Conservation (phyloP, 202 grass and related monocot species). For the Tripidium arundinaceum region DNA sequence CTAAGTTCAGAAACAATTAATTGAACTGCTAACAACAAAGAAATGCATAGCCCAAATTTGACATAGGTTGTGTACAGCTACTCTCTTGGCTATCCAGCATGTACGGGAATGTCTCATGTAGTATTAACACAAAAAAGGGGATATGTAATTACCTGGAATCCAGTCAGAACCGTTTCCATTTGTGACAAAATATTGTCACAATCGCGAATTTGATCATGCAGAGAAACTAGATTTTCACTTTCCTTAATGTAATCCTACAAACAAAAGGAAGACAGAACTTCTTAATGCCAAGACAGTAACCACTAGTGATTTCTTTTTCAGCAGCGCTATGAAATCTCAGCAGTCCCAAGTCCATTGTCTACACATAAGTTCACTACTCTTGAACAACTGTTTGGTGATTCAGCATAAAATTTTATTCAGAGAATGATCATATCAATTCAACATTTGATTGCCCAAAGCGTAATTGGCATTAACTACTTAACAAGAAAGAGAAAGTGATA, state of each 20-base stretch:
- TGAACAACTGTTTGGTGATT: background rate
- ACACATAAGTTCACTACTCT: background rate
- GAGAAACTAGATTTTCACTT: constrained; percentile 80
- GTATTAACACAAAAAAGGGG: background rate
- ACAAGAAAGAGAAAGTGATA: background rate
- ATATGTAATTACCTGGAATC: constrained; percentile 83
- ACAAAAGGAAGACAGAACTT: background rate
- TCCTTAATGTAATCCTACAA: constrained; percentile 97
- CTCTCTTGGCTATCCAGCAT: constrained; percentile 10
- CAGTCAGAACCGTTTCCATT: constrained; percentile 88
- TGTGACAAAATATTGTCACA: constrained; percentile 96
- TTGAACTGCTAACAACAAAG: background rate
- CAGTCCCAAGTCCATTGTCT: background rate
- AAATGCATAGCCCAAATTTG: background rate
- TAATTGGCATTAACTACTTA: background rate
- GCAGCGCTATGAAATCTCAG: background rate
- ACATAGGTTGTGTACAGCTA: background rate
- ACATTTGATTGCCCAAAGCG: background rate
- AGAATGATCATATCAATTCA: background rate
- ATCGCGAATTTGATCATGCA: constrained; percentile 93
- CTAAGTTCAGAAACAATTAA: background rate
- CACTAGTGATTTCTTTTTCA: background rate
- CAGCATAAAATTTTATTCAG: background rate
- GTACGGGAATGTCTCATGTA: constrained; percentile 3
- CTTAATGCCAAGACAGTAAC: constrained; percentile 3